Conservation (phyloP, 331 rosid genomes). For the Telfairia occidentalis region DNA sequence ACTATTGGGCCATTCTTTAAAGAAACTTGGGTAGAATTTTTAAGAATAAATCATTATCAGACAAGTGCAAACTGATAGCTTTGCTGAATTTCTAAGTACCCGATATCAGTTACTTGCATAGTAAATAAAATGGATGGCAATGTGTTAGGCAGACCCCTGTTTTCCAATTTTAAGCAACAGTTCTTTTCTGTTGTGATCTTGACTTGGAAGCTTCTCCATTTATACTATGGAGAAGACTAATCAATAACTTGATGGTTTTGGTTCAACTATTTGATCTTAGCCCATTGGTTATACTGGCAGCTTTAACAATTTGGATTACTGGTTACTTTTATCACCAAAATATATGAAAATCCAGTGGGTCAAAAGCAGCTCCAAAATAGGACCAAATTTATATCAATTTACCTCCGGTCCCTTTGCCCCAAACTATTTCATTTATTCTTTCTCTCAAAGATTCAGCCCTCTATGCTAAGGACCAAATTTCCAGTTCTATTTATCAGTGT, state of each 20-base stretch:
- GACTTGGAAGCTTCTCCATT: neutral
- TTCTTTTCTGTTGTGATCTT: neutral
- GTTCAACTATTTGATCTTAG: neutral
- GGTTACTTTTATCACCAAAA: no score
- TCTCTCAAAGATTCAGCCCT: no score
- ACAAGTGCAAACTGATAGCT: neutral
- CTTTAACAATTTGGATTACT: no score
- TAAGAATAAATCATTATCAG: neutral
- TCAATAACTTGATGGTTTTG: neutral
- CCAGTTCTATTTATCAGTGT: no score
- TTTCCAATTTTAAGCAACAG: neutral
- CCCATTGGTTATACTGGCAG: neutral
- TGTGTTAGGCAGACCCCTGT: slow-evolving; percentile 1
- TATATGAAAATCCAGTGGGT: no score
- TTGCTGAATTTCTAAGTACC: neutral
- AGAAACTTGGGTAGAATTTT: neutral
- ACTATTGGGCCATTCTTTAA: neutral
- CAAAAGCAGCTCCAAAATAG: no score
- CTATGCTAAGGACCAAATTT: no score
- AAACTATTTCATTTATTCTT: no score
- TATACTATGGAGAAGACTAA: neutral
- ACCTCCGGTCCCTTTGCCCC: no score
- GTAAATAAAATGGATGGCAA: neutral
- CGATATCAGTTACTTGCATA: neutral
- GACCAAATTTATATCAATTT: no score